Base-by-base conservation (phyloP, 495 filamentous ascomycete genomes). In the Aspergillus homomorphus region DNA sequence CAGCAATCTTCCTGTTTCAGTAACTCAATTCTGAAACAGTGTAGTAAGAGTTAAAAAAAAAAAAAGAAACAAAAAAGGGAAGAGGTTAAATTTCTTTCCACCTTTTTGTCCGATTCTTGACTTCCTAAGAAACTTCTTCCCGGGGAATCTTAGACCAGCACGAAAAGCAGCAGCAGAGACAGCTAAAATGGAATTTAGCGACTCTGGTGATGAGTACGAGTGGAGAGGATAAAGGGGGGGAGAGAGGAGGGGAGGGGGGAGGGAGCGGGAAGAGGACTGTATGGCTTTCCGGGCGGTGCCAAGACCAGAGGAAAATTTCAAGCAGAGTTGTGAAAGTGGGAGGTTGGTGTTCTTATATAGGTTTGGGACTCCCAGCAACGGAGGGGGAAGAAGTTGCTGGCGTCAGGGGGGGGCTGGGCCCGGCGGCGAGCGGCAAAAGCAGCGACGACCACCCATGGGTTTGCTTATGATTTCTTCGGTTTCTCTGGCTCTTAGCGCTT, bases 321-420 rank as follows among this genome's bases (percentile, higher is more conserved):
- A 67, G 59, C 54, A 62, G 51, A 51, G 44, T 26, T 28, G 33
- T 60, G 65, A 66, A 71, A 69, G 73, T 69, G 75, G 76, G 75
- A 77, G 75, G 69, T 70, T 71, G 73, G 68, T n/a, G 62, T 62
- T 74, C 70, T 77, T 77, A 72, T 77, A 79, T 79, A 77, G 71
- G 69, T 69, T 73, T n/a, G n/a, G n/a, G 73, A 75, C 53, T 73
- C 73, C 72, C 65, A 57, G 65, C 63, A 54, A 45, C 61, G 26
- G 26, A 30, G 10, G 26, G 26, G 26, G 26, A 30, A 10, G 10
- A 10, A 30, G 33, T 2, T 52, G 60, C 61, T 66, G 64, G 53
- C 59, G 68, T 72, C 69, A 74, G 72, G 73, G 71, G n/a, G 73
- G 73, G 68, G 73, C 70, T 59, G 58, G 62, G 49, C 53, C 48